A percentile compares a stretch with the other conserved stretches of the same genome.
Conservation (phyloP, 2,329 filamentous ascomycete genomes). For the Paecilomyces niveus region DNA sequence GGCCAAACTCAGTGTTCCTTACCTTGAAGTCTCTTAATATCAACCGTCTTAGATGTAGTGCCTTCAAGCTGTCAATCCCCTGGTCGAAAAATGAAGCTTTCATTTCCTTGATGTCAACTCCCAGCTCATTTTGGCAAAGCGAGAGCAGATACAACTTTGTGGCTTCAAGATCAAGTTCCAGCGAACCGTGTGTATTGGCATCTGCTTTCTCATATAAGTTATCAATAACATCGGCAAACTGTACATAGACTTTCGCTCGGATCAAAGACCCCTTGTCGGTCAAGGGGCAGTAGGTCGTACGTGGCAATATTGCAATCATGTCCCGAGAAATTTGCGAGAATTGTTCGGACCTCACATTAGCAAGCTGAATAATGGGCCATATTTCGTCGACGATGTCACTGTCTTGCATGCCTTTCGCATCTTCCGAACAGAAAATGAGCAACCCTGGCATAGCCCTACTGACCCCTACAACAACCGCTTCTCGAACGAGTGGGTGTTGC, state of each 20-base stretch:
- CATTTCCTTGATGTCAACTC: conserved; percentile 20
- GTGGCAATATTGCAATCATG: conserved; percentile 29
- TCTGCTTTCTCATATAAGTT: conserved; percentile 14
- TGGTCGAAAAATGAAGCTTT: conserved; percentile 38
- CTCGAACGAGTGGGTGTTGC: conserved; percentile 21
- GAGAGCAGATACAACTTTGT: conserved; percentile 27
- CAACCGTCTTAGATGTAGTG: conserved; percentile 38
- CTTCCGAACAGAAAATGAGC: conserved; percentile 18
- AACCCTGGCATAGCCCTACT: conserved; percentile 19
- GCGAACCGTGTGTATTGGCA: conserved; percentile 12
- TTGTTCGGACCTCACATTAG: conserved; percentile 35
- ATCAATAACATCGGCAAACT: conserved; percentile 39
- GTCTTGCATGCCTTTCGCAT: conserved; percentile 17
- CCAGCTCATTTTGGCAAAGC: conserved; percentile 23
- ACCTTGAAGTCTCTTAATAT: conserved; percentile 35
- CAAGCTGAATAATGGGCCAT: conserved; percentile 31
- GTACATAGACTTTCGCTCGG: conserved; percentile 41
- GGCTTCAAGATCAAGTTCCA: conserved; percentile 24
- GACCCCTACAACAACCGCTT: conserved; percentile 24
- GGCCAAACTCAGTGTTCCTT: conserved; percentile 19
- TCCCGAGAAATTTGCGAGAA: conserved; percentile 40
- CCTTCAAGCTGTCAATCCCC: conserved; percentile 43
- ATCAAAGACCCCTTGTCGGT: conserved; percentile 52
- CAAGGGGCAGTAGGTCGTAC: conserved; percentile 34
- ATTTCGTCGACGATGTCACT: conserved; percentile 29